These are phyloP conservation scores for Psilocybe sp. DNA, from an alignment of 768 basidiomycete species.

Conservation along the genomic window DNA sequence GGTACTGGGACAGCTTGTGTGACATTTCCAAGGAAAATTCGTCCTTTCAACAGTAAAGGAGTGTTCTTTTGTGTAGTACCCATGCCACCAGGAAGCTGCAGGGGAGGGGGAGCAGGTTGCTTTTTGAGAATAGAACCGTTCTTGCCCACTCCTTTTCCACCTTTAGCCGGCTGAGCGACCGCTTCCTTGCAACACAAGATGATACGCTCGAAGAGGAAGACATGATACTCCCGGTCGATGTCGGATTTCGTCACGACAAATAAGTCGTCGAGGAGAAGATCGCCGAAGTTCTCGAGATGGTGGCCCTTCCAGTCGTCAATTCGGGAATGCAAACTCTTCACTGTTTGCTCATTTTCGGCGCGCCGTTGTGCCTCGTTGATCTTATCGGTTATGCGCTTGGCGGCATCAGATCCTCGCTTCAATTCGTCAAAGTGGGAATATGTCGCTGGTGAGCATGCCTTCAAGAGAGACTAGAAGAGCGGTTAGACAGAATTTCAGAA, in stretches of 20 bases:
- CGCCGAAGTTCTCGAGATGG: constrained; percentile 90
- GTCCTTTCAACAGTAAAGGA: constrained; percentile 86
- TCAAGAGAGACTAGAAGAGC: constrained; percentile 61
- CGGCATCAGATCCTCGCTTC: constrained; percentile 77
- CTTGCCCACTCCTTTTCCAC: constrained; percentile 72
- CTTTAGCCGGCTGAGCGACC: constrained; percentile 49
- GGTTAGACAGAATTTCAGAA: constrained; percentile 7
- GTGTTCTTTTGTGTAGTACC: constrained; percentile 72
- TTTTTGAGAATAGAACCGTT: constrained; percentile 92
- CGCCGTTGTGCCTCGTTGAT: constrained; percentile 95
- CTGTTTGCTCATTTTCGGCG: constrained; percentile 88
- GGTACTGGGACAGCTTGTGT: constrained; percentile 70
- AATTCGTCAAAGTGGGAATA: constrained; percentile 80
- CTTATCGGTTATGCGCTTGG: constrained; percentile 90
- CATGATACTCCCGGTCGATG: constrained; percentile 96
- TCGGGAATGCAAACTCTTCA: constrained; percentile 77
- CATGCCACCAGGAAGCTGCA: constrained; percentile 46
- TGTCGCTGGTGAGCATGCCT: constrained; percentile 58
- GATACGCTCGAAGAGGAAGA: constrained; percentile 98
- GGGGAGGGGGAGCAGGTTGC: constrained; percentile 49
- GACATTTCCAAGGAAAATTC: constrained; percentile 96
- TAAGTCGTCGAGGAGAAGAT: constrained; percentile 90
- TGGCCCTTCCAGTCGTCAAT: constrained; percentile 99
- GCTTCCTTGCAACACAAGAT: constrained; percentile 98
- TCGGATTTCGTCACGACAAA: constrained; percentile 96